Evolutionary conservation across 1,284 basidiomycete genomes (phyloP).

Genomic region (Moniliophthora roreri): DNA sequence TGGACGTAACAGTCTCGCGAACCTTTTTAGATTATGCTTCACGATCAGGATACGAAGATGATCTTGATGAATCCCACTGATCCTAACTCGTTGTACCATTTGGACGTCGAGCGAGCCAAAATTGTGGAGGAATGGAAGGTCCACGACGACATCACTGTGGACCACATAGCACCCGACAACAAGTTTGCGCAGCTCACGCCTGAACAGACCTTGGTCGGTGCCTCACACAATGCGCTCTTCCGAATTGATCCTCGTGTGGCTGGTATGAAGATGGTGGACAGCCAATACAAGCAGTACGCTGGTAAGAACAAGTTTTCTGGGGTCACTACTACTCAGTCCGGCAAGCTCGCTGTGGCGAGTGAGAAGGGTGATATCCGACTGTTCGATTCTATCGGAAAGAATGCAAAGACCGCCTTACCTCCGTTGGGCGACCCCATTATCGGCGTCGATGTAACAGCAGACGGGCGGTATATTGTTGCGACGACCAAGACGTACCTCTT

Average conservation of each 20-base stretch:
- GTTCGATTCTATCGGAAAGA: conserved; percentile 97
- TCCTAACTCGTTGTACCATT: conserved; percentile 84
- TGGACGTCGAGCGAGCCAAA: conserved; percentile 96
- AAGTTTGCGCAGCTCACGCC: conserved; percentile 96
- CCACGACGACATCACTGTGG: conserved; percentile 83
- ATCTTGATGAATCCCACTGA: conserved; percentile 86
- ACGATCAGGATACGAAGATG: conserved; percentile 97
- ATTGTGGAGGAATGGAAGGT: conserved; percentile 99
- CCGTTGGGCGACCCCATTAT: conserved; percentile 94
- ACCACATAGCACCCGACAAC: conserved; percentile 89
- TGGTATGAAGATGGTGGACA: conserved; percentile 92
- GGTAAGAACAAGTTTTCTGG: conserved; percentile 96
- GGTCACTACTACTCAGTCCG: conserved; percentile 84
- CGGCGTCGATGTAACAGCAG: conserved; percentile 92
- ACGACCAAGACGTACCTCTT: conserved; percentile 95
- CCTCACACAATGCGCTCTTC: conserved; percentile 94
- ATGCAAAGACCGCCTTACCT: conserved; percentile 97
- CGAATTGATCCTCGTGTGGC: conserved; percentile 93
- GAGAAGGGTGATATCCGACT: conserved; percentile 97
- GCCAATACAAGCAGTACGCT: conserved; percentile 95
- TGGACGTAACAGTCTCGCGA: conserved; percentile 8
- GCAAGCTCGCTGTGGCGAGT: conserved; percentile 91
- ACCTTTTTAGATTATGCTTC: conserved; percentile 84
- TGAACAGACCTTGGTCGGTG: conserved; percentile 92
- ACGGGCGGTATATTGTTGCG: conserved; percentile 94